Base-by-base conservation (phyloP, 2,329 filamentous ascomycete genomes). In the Xylaria hypoxylon region DNA sequence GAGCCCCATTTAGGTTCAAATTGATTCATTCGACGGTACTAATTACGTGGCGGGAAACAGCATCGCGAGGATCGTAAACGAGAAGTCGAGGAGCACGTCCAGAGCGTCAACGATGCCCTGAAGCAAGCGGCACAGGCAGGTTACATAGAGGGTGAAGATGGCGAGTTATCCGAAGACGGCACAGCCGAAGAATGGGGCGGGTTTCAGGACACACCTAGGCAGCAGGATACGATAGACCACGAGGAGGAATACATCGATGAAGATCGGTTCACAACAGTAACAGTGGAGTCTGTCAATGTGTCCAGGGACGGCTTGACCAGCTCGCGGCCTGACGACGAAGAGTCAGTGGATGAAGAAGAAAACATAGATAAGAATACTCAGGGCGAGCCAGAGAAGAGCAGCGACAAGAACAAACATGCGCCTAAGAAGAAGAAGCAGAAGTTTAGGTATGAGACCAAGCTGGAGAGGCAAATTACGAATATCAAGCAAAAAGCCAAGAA, bases 201-300 rank as follows among this genome's bases (percentile, higher is more conserved):
- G 0, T 84, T 94, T 59, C 82, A 84, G 22, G 89, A 91, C 52
- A 71, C 77, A 40, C 79, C 80, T 19, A 79, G 78, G 38, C 68
- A 68, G 13, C 78, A 85, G 44, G 65, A 68, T 17, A 84, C 60
- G 11, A 80, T 96, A 50, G 90, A 96, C 76, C 89, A 93, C 72
- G 92, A 97, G 77, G 94, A 95, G 72, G 94, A 98, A 79, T 99
- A 97, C 80, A 88, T 97, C 71, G 96, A 99, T 78, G 96, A 98
- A 78, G 95, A 97, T 79, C 92, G 92, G 77, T 97, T 93, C 78
- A 98, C 96, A 0, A 97, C 93, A 0, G 96, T 99, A 28, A 97
- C 93, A 0, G 90, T 99, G 1, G 95, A 97, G 78, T 91, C 92
- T 11, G 93, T 99, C 72, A 91, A 90, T 69, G 87, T 96, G 17